Percentiles rank a stretch among this genome's conserved stretches.
These are phyloP conservation scores for Aureobasidium sp. DNA, from an alignment of 2,329 filamentous ascomycete species.

Conservation along the genomic window DNA sequence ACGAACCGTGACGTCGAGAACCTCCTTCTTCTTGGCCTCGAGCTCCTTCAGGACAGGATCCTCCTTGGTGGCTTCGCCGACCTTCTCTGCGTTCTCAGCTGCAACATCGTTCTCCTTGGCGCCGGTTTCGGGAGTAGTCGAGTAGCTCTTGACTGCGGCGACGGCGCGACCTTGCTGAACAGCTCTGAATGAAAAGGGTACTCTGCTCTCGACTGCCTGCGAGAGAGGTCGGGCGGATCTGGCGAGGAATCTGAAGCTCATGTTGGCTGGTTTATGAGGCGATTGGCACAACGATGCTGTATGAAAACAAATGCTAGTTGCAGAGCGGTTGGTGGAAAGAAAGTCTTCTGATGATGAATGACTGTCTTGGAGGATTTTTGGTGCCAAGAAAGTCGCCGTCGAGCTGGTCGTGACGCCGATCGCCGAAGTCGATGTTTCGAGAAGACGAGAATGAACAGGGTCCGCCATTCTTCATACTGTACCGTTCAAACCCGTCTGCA, in stretches of 20 bases:
- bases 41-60: slow-evolving; percentile 56
- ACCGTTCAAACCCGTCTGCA: neutral
- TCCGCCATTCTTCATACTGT: neutral
- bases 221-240: slow-evolving; percentile 15
- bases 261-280: neutral
- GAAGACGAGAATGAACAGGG: neutral
- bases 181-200: slow-evolving; percentile 29
- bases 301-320: no score
- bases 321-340: no score
- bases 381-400: slow-evolving; percentile 8
- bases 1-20: slow-evolving; percentile 76
- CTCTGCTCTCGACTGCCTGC: slow-evolving; percentile 16
- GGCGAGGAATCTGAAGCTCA: slow-evolving; percentile 13
- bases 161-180: slow-evolving; percentile 28
- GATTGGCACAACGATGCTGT: neutral
- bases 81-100: slow-evolving; percentile 30
- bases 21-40: slow-evolving; percentile 65
- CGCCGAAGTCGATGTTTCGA: neutral
- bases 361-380: slow-evolving; percentile 1
- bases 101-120: slow-evolving; percentile 34
- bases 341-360: neutral
- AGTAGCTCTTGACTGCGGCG: slow-evolving; percentile 38
- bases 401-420: slow-evolving; percentile 5
- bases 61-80: slow-evolving; percentile 25
- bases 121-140: slow-evolving; percentile 35